Conservation (phyloP, 2,329 filamentous ascomycete species). For the Trichoderma sp. region DNA sequence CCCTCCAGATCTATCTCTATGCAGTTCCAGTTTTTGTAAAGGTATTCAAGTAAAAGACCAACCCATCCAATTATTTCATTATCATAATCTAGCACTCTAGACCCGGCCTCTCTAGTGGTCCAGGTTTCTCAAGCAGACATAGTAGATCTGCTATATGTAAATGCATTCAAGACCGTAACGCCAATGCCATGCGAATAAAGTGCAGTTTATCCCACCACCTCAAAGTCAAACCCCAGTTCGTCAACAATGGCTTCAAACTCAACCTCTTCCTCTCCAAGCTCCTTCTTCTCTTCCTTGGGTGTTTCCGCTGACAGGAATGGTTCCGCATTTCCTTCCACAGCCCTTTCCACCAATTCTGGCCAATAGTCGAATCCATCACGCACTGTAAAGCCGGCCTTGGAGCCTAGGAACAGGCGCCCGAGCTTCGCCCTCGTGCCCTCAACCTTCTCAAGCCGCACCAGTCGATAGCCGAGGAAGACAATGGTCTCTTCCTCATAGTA, state of each 20-base stretch:
- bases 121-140: not conserved
- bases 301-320: constrained; percentile 22
- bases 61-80: not conserved
- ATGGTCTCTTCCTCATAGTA: constrained; percentile 31
- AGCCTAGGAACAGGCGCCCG: constrained; percentile 44
- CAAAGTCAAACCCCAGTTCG: constrained; percentile 21
- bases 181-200: not conserved
- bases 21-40: not conserved
- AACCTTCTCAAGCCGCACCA: constrained; percentile 30
- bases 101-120: not conserved
- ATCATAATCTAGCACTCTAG: not conserved
- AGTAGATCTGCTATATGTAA: not conserved
- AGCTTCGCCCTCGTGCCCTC: constrained; percentile 27
- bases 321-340: constrained; percentile 26
- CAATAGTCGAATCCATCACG: constrained; percentile 29
- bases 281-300: constrained; percentile 5
- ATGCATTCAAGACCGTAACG: not conserved
- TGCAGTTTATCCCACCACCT: constrained; percentile 15
- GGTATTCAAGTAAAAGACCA: not conserved
- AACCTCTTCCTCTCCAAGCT: constrained; percentile 7
- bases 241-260: constrained; percentile 22
- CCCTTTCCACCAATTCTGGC: constrained; percentile 28
- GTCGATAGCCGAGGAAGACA: constrained; percentile 30
- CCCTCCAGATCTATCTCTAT: not conserved
- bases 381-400: constrained; percentile 34